Percentiles rank a stretch among this genome's conserved stretches.
Conservation (phyloP, 1,139 yeast species). For the Candida dubliniensis region DNA sequence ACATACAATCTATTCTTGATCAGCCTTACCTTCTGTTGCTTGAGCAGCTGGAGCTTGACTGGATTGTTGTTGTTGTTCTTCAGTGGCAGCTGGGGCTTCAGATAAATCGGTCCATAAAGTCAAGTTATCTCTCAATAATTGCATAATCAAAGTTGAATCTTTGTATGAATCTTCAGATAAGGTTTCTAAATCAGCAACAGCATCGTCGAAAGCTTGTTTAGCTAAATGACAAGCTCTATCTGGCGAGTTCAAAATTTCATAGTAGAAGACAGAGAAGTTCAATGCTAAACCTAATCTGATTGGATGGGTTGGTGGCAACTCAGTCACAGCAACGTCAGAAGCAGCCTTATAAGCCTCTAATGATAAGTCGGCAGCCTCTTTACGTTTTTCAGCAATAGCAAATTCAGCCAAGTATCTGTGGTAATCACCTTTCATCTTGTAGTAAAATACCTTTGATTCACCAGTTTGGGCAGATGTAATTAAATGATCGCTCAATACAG, state of each 20-base stretch:
- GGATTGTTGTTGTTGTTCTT: conserved; percentile 37
- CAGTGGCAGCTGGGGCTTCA: conserved; percentile 72
- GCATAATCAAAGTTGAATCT: conserved; percentile 98
- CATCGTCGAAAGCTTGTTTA: conserved; percentile 98
- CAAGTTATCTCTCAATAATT: conserved; percentile 95
- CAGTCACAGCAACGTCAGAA: conserved; percentile 94
- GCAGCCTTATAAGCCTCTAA: conserved; percentile 95
- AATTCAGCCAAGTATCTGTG: conserved; percentile 99
- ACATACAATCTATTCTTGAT: conserved; percentile 29
- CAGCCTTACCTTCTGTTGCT: conserved; percentile 37
- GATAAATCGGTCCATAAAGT: conserved; percentile 99
- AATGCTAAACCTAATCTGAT: conserved; percentile 97
- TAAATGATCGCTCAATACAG: conserved; percentile 83
- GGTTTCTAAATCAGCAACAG: conserved; percentile 97
- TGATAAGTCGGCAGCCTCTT: conserved; percentile 88
- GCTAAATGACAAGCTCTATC: conserved; percentile 99
- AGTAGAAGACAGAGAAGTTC: conserved; percentile 96
- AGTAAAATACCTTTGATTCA: conserved; percentile 96
- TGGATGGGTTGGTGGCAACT: conserved; percentile 98
- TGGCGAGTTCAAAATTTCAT: conserved; percentile 96
- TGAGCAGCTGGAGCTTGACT: conserved; percentile 16
- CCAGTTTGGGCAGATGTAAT: conserved; percentile 95
- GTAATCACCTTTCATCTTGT: conserved; percentile 99
- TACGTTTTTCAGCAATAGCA: conserved; percentile 87
- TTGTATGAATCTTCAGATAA: conserved; percentile 97